Evolutionary conservation across 768 basidiomycete species (phyloP).

Genomic region (Mycena alexandri): DNA sequence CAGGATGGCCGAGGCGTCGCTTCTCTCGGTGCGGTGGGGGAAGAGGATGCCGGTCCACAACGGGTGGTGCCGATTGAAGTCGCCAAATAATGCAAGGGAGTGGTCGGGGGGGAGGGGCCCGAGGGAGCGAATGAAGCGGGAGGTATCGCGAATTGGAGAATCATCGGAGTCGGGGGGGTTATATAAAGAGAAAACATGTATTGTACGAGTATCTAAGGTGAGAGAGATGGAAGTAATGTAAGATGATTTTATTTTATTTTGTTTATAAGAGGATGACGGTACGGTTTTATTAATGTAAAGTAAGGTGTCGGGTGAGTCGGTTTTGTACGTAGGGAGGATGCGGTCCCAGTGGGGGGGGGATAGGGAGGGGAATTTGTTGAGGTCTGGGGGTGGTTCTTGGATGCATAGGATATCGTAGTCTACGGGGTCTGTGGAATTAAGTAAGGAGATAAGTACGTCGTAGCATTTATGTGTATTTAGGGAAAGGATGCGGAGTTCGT

Average conservation of each 20-base stretch:
- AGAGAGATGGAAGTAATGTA: conserved; percentile 13
- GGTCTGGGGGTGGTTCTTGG: conserved; percentile 15
- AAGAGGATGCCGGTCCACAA: neutral
- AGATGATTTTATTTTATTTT: conserved; percentile 6
- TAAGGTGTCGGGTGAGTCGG: conserved; percentile 1
- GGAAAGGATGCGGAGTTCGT: neutral
- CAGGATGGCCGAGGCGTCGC: neutral
- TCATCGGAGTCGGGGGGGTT: conserved; percentile 10
- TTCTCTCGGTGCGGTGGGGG: neutral
- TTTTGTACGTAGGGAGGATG: neutral
- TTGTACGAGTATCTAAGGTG: neutral
- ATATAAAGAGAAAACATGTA: neutral
- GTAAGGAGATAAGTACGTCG: neutral
- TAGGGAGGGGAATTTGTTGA: conserved; percentile 9
- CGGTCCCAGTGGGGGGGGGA: conserved; percentile 10
- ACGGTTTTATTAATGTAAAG: conserved; percentile 16
- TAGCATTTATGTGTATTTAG: too few species aligned
- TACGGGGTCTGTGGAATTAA: neutral
- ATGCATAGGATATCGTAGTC: conserved; percentile 11
- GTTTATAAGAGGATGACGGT: neutral
- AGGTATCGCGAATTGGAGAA: neutral
- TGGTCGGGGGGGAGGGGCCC: neutral
- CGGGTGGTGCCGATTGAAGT: conserved; percentile 12
- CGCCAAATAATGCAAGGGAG: neutral
- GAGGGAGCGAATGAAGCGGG: neutral